Percentiles rank a stretch among this genome's conserved stretches.
Conservation (phyloP, 495 filamentous ascomycete species). For the Tuber microsphaerosporum region DNA sequence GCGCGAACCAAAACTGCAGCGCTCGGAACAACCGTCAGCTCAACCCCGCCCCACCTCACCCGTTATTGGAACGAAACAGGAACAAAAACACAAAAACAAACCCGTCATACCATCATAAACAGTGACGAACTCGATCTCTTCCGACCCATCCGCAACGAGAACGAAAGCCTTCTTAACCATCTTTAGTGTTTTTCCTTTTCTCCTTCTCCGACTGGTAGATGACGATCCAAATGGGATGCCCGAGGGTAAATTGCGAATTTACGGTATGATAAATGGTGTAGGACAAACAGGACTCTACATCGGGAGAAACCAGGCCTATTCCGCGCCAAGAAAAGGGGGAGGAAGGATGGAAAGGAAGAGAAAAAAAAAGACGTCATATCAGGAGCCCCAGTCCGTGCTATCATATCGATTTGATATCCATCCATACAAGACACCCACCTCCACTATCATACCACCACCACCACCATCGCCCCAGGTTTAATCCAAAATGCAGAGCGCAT, state of each 20-base stretch:
- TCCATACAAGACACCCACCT: background rate
- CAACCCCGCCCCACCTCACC: background rate
- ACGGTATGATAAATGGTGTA: background rate
- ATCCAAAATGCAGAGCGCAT: background rate
- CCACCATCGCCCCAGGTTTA: background rate
- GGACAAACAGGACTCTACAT: background rate
- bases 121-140: slow-evolving; percentile 35
- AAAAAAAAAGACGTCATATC: background rate
- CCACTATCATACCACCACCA: slow-evolving; percentile 1
- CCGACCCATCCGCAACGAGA: slow-evolving; percentile 30
- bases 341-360: background rate
- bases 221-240: background rate
- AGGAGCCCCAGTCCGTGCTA: background rate
- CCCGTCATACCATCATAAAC: slow-evolving; percentile 27
- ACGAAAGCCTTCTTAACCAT: slow-evolving; percentile 13
- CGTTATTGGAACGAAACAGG: background rate
- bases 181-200: background rate
- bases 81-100: background rate
- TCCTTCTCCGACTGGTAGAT: background rate
- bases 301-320: background rate
- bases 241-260: background rate
- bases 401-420: background rate
- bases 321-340: background rate
- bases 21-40: background rate
- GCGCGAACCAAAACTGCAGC: slow-evolving; percentile 26